Evolutionary conservation across 208 protist genomes (phyloP), one percentile per base, ranked within the genome.

Genomic region (Leishmania amazonensis): DNA sequence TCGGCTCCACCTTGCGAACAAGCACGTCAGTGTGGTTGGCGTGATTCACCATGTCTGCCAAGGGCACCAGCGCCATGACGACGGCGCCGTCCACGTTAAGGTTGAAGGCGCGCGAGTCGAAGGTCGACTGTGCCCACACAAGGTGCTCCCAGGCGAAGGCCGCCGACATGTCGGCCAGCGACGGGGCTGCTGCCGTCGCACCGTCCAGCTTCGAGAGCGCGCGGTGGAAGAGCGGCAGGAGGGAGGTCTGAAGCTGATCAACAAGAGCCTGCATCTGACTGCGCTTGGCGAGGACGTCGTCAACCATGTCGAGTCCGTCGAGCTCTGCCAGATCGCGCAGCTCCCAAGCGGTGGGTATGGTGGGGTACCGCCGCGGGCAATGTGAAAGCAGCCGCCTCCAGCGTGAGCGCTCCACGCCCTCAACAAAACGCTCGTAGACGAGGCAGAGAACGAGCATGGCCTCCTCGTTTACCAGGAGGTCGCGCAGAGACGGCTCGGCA

Each of bases 31-130:
- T 88, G 75, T 77, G 86, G 76, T 96, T 96, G 58, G 80, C 62
- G 86, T 98, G 96, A 81, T 98, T 98, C 53, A 98, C 91, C 94
- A 97, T 97, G 81, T 98, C 96, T 3, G 96, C 96, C 45, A 90
- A 42, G 0, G 94, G 96, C 51, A 97, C 91, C 35, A 98, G 84
- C 15, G 92, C 86, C 67, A 97, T 82, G 8, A 93, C 87, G 0
- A 91, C 86, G 38, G 75, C 54, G 28, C 90, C 92, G 75, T 98
- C 95, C 2, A 97, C 80, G 84, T 96, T 95, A 21, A 98, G 87
- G 79, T 94, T 92, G 87, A 98, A 98, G 60, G 94, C 94, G 75
- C 96, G 90, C 31, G 93, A 97, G 81, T 98, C 94, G 86, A 98
- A 97, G 42, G 90, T 95, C 42, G 93, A 93, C 57, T 93, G 88